Percentiles rank a stretch among this genome's conserved stretches.
Evolutionary conservation across 2,329 filamentous ascomycete species (phyloP).

Genomic region (Phialophora expanda): DNA sequence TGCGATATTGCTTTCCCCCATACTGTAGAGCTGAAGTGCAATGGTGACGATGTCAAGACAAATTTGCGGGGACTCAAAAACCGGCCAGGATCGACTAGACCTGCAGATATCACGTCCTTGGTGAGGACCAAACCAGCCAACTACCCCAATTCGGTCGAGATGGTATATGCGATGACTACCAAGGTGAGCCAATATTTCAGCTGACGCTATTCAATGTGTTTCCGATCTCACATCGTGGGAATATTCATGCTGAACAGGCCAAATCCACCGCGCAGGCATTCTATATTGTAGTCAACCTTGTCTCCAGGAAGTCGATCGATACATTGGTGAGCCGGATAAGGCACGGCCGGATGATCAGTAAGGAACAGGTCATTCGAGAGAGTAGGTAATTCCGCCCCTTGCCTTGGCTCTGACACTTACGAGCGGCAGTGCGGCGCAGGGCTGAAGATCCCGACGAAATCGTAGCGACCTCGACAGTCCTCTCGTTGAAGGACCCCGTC

Average conservation of each 20-base stretch:
- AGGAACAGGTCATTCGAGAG: conserved; percentile 80
- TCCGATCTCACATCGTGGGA: conserved; percentile 35
- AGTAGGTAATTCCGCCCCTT: conserved; percentile 57
- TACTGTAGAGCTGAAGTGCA: conserved; percentile 90
- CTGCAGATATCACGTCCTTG: conserved; percentile 83
- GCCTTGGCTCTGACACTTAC: conserved; percentile 37
- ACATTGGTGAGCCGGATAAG: conserved; percentile 73
- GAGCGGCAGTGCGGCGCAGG: conserved; percentile 70
- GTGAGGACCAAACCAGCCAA: conserved; percentile 68
- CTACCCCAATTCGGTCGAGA: conserved; percentile 77
- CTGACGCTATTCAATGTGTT: conserved; percentile 25
- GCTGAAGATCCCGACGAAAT: conserved; percentile 82
- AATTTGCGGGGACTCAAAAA: conserved; percentile 95
- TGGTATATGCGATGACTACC: conserved; percentile 89
- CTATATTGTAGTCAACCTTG: conserved; percentile 75
- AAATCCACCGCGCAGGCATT: conserved; percentile 62
- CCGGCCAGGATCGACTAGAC: conserved; percentile 90
- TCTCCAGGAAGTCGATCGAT: conserved; percentile 72
- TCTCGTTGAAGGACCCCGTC: conserved; percentile 91
- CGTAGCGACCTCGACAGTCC: conserved; percentile 80
- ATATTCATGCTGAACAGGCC: conserved; percentile 38
- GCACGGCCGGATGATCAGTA: conserved; percentile 70
- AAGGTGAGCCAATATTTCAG: conserved; percentile 65
- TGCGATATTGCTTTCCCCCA: conserved; percentile 85
- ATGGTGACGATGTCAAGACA: conserved; percentile 84